These are phyloP conservation scores for Inga laurina DNA, from an alignment of 306 rosid genomes.

Conservation along the genomic window DNA sequence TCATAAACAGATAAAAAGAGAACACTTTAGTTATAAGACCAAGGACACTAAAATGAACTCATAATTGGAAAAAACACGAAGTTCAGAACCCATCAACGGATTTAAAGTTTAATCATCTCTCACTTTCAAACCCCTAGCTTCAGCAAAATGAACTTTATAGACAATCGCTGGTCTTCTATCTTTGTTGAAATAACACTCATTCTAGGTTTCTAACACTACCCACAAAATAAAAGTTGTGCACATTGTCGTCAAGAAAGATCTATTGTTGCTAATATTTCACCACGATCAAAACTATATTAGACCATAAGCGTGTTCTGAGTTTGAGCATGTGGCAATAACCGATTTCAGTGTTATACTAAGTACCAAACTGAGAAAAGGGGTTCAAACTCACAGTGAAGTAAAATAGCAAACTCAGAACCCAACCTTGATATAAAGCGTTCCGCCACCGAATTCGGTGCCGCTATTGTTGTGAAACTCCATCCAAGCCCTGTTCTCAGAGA, in stretches of 20 bases:
- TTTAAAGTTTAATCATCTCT: not conserved
- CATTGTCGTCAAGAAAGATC: not conserved
- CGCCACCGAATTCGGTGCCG: conserved; percentile 76
- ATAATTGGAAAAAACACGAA: not conserved
- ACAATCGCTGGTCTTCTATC: not conserved
- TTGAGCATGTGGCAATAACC: not conserved
- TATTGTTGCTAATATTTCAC: not conserved
- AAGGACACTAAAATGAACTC: not conserved
- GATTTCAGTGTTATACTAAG: not conserved
- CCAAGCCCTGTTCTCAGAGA: conserved; percentile 80
- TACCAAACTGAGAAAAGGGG: not conserved
- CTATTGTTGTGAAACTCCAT: conserved; percentile 73
- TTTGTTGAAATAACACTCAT: not conserved
- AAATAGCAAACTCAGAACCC: not conserved
- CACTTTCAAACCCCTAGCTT: not conserved
- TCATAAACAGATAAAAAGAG: not conserved
- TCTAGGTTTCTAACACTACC: not conserved
- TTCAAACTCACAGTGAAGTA: not conserved
- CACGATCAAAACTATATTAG: not conserved
- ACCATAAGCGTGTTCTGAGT: not conserved
- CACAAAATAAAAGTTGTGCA: not conserved
- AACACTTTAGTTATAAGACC: not conserved
- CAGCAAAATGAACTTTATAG: not conserved
- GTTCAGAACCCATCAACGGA: not conserved
- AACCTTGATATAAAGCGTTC: conserved; percentile 91